Percentiles rank a stretch among this genome's conserved stretches.
Evolutionary conservation across 2,329 filamentous ascomycete genomes (phyloP).

Genomic region (Microcyclospora pomicola): DNA sequence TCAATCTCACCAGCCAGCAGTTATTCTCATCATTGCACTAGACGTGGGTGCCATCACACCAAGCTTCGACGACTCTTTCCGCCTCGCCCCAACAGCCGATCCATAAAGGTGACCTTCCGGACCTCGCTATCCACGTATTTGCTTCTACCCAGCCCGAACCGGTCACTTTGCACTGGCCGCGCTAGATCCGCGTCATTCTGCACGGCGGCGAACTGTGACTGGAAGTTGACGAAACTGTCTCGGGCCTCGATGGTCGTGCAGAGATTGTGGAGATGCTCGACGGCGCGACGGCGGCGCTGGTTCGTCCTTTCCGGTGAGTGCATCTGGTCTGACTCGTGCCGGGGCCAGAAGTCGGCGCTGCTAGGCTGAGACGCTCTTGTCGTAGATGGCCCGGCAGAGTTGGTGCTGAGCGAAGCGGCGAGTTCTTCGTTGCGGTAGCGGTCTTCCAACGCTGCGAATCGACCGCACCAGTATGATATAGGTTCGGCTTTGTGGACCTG

Average conservation of each 20-base stretch:
- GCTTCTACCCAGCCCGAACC: background rate
- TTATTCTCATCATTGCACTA: too few species aligned
- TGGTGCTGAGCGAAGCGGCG: constrained; percentile 28
- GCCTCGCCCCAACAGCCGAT: constrained; percentile 20
- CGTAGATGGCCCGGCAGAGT: constrained; percentile 21
- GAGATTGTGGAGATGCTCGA: constrained; percentile 15
- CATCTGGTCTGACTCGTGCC: constrained; percentile 15
- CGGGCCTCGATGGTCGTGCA: constrained; percentile 18
- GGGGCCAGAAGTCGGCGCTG: constrained; percentile 1
- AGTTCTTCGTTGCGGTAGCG: constrained; percentile 35
- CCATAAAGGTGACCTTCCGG: constrained; percentile 21
- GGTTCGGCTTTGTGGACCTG: constrained; percentile 19
- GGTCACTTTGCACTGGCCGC: constrained; percentile 6
- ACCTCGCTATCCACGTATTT: constrained; percentile 4
- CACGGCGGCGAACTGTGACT: constrained; percentile 14
- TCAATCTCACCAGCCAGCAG: too few species aligned
- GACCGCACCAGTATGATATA: constrained; percentile 47
- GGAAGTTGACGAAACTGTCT: constrained; percentile 18
- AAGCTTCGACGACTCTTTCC: constrained; percentile 6
- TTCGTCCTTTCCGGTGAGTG: constrained; percentile 16
- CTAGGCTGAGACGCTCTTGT: background rate
- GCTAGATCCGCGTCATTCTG: constrained; percentile 12
- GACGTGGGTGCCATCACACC: background rate
- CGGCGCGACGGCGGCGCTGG: constrained; percentile 16
- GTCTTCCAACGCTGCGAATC: constrained; percentile 45